Base-by-base conservation (phyloP, 2,329 filamentous ascomycete species). In the Pseudocercospora vitis region DNA sequence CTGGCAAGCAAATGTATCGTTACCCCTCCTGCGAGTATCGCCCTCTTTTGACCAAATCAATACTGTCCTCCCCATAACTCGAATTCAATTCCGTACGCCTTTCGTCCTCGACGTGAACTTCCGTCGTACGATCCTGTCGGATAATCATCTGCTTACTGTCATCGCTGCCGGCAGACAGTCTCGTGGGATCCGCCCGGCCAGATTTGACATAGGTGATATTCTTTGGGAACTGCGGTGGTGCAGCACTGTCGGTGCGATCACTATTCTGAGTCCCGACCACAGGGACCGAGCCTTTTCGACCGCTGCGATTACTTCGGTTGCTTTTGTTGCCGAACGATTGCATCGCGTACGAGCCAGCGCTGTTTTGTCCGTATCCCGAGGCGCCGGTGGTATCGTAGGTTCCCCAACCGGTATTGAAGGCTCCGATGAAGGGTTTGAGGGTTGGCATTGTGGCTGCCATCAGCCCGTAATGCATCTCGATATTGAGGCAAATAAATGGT, bases 391-490 rank as follows among this genome's bases (percentile, higher is more conserved):
- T 55, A 19, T 63, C 59, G 52, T 55, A 53, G 3, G 62, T 61
- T 12, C 62, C 62, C 55, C 57, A 63, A 7, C 57, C 49, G 3
- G 62, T 64, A 26, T 64, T 64, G 53, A 63, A 61, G 9, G 62
- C 61, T 19, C 56, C 53, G 12, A 64, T 53, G 40, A 64, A 64
- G n/a, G 57, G 55, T 24, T 63, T 63, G 6, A 64, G 49, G 0
- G 60, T 63, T 2, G 62, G 60, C 14, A 63, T 60, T 1, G 60
- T 63, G 24, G 60, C 56, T 7, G 62, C 53, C 50, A 64, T 64
- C 24, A 64, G 46, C 8, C 56, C 56, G 53, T 63, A 64, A 49
- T 63, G 59, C 52, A 63, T 60, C 35, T 64, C 60, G 7, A 64
- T 39, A 37, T 63, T 64, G 12, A 63, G 49, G 33, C 61, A 61